These are phyloP conservation scores for Smallanthus sonchifolius DNA, from an alignment of 129 eudicot genomes.

Conservation along the genomic window DNA sequence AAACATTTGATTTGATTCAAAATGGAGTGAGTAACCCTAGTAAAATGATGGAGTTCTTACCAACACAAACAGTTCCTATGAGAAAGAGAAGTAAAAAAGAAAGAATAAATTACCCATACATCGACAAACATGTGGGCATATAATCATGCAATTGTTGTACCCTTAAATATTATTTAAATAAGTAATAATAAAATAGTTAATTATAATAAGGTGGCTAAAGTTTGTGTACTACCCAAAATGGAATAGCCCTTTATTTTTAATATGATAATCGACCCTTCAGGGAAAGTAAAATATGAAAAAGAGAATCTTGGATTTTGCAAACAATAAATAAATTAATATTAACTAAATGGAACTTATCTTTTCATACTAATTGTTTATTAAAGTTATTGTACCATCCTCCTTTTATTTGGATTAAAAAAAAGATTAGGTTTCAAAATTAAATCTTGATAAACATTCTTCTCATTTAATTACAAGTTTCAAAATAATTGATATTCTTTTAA, in stretches of 20 bases:
- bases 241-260: constrained; percentile 1
- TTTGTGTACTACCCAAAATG: constrained; percentile 7
- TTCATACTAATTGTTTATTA: background rate
- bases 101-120: background rate
- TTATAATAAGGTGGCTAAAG: constrained; percentile 6
- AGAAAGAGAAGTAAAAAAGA: background rate
- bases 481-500: background rate
- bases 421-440: background rate
- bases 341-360: background rate
- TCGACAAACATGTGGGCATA: constrained; percentile 28
- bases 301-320: background rate
- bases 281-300: constrained; percentile 1
- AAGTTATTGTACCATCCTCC: background rate
- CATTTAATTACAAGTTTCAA: background rate
- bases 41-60: constrained; percentile 19
- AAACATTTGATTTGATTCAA: background rate
- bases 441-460: background rate
- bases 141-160: constrained; percentile 27
- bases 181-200: background rate
- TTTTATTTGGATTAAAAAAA: background rate
- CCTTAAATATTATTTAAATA: background rate
- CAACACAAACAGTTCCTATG: constrained; percentile 21
- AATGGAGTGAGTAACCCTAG: background rate
- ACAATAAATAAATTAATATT: background rate
- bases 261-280: background rate